These are phyloP conservation scores for Aspergillus sp. DNA, from an alignment of 2,329 filamentous ascomycete genomes.

Conservation along the genomic window DNA sequence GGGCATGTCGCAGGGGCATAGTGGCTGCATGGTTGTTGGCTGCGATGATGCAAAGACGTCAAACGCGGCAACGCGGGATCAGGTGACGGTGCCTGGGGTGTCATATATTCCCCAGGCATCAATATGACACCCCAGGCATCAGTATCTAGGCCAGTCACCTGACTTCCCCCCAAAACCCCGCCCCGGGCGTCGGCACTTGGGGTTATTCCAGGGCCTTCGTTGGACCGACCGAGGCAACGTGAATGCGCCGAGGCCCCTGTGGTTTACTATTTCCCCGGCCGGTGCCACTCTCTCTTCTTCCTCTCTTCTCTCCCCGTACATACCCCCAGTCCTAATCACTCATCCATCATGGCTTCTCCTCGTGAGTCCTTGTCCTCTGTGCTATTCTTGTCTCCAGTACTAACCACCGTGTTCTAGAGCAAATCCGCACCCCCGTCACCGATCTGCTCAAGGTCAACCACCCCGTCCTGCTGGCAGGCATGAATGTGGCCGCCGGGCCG, in stretches of 20 bases:
- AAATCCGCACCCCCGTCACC: slow-evolving; percentile 83
- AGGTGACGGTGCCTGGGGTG: too few species aligned
- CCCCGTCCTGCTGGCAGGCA: slow-evolving; percentile 88
- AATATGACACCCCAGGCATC: not conserved
- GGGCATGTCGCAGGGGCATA: too few species aligned
- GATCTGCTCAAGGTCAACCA: slow-evolving; percentile 98
- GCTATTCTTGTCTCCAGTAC: slow-evolving; percentile 5
- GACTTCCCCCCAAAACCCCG: too few species aligned
- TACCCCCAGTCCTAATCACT: slow-evolving; percentile 2
- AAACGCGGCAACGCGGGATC: too few species aligned
- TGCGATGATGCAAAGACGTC: too few species aligned
- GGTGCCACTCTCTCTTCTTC: not conserved
- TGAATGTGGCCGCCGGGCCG: slow-evolving; percentile 97
- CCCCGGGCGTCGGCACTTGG: not conserved
- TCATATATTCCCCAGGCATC: too few species aligned
- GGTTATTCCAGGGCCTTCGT: too few species aligned
- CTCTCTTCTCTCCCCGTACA: not conserved
- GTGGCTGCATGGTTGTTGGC: too few species aligned
- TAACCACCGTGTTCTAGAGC: slow-evolving; percentile 47
- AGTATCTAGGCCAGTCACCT: too few species aligned
- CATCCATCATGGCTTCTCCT: slow-evolving; percentile 60
- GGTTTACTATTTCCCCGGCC: not conserved
- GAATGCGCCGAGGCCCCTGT: not conserved
- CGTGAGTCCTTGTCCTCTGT: slow-evolving; percentile 53
- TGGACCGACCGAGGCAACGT: too few species aligned